These are phyloP conservation scores for Drechslera avenae DNA, from an alignment of 2,329 filamentous ascomycete species.

Conservation along the genomic window DNA sequence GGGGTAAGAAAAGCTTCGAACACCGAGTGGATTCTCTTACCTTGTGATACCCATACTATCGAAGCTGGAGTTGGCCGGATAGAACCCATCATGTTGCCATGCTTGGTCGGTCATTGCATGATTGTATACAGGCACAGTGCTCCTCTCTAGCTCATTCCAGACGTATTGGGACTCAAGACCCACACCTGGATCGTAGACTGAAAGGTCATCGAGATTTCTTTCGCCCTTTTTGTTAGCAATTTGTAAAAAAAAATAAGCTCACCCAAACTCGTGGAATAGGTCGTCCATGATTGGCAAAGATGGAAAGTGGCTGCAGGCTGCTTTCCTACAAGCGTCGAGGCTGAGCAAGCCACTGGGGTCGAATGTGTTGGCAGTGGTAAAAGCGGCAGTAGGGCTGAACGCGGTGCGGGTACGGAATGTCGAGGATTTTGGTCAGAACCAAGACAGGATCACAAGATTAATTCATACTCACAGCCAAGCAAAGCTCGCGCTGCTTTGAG, in stretches of 20 bases:
- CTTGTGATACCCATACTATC: too few relatives aligned
- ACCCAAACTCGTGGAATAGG: not conserved
- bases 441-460: not conserved
- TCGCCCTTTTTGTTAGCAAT: slow-evolving; percentile 7
- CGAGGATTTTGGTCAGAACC: not conserved
- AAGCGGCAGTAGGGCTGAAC: not conserved
- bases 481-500: not conserved
- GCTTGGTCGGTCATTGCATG: too few relatives aligned
- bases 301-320: not conserved
- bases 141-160: too few relatives aligned
- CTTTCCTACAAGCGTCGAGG: not conserved
- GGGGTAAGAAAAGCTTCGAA: too few relatives aligned
- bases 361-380: slow-evolving; percentile 4
- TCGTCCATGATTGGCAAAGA: slow-evolving; percentile 6
- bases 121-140: too few relatives aligned
- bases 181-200: not conserved
- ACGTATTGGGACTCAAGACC: not conserved
- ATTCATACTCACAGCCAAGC: not conserved
- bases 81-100: too few relatives aligned
- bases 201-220: not conserved
- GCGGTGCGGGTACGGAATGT: not conserved
- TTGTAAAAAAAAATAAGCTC: slow-evolving; percentile 7
- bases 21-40: too few relatives aligned
- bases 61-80: too few relatives aligned
- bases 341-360: not conserved